phyloP scores from a whole-genome alignment of 495 filamentous ascomycete genomes.

The Aspergillus ostianus region DNA sequence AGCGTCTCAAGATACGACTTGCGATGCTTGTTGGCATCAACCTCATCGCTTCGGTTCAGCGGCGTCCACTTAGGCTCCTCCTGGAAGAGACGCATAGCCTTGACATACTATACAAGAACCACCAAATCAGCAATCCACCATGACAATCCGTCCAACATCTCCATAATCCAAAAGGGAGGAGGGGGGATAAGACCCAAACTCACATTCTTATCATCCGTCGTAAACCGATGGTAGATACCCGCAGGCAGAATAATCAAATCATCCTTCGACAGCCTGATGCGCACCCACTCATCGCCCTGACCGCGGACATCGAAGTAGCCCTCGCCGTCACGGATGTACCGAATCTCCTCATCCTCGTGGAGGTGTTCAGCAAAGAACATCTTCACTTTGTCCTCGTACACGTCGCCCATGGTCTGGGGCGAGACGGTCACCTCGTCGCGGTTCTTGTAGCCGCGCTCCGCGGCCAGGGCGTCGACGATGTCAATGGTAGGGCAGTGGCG shows the following conservation, averaged over 20 bases:
- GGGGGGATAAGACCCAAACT: conserved; percentile 35
- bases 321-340: conserved; percentile 87
- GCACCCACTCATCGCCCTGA: conserved; percentile 73
- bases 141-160: background rate
- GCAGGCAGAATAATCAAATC: conserved; percentile 84
- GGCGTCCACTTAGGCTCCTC: conserved; percentile 99
- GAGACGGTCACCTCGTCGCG: conserved; percentile 91
- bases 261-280: conserved; percentile 71
- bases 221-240: conserved; percentile 98
- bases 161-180: background rate
- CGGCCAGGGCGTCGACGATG: conserved; percentile 69
- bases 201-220: conserved; percentile 87
- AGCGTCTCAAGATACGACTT: conserved; percentile 64
- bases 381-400: conserved; percentile 83
- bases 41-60: conserved; percentile 73
- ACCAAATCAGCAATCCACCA: conserved; percentile 17
- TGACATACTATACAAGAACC: conserved; percentile 67
- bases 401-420: conserved; percentile 77
- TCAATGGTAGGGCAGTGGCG: conserved; percentile 61
- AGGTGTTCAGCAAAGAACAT: conserved; percentile 93
- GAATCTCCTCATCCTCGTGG: conserved; percentile 98
- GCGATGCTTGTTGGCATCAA: conserved; percentile 75
- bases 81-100: conserved; percentile 96
- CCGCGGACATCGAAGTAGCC: conserved; percentile 94
- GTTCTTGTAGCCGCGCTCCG: conserved; percentile 83